phyloP scores from a whole-genome alignment of 2,329 filamentous ascomycete genomes.

The Teratosphaeria epicoccoides region DNA sequence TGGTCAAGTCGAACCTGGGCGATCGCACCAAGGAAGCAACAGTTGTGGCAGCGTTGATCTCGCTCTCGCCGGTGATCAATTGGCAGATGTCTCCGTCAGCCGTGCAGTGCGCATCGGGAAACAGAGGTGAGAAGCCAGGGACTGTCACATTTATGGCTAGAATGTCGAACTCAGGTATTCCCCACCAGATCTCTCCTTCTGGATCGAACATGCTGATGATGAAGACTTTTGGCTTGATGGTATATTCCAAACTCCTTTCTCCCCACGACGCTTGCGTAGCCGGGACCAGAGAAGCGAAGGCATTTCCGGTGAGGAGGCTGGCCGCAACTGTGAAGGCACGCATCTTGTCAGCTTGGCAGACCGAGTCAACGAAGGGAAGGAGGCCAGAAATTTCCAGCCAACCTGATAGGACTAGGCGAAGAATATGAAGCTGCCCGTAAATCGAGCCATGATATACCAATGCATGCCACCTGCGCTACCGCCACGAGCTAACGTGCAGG shows the following conservation, averaged over 20 bases:
- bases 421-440: neutral
- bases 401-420: neutral
- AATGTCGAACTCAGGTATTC: slow-evolving; percentile 24
- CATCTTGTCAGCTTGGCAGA: neutral
- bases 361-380: neutral
- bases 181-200: slow-evolving; percentile 31
- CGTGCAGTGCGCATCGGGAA: slow-evolving; percentile 48
- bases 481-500: too few relatives aligned
- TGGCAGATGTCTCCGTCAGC: slow-evolving; percentile 54
- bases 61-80: slow-evolving; percentile 47
- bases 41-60: slow-evolving; percentile 64
- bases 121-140: slow-evolving; percentile 23
- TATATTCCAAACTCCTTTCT: slow-evolving; percentile 16
- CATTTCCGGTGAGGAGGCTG: neutral
- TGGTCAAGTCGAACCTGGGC: slow-evolving; percentile 50
- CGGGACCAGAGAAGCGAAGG: neutral
- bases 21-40: slow-evolving; percentile 55
- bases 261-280: neutral
- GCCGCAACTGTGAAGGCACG: neutral
- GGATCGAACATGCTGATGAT: slow-evolving; percentile 49
- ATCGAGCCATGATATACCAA: neutral
- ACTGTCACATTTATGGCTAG: slow-evolving; percentile 26
- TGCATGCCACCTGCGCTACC: neutral
- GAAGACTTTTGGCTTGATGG: slow-evolving; percentile 48
- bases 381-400: neutral